Evolutionary conservation across 2,329 filamentous ascomycete species (phyloP).

Genomic region (Pyrenophora tritici-repentis): DNA sequence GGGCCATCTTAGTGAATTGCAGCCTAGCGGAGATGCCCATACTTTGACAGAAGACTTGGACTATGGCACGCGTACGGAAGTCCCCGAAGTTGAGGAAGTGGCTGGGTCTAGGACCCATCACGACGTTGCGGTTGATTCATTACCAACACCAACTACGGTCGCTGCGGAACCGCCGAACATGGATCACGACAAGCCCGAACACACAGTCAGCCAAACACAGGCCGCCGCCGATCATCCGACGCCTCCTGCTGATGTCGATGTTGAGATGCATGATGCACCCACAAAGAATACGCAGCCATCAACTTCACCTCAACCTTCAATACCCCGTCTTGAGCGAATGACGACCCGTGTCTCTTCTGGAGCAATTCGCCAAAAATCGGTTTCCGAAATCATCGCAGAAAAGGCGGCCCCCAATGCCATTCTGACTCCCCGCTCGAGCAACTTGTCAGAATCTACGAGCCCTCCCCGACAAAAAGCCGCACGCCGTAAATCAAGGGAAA

Average conservation of each 20-base stretch:
- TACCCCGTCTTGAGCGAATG: slow-evolving; percentile 57
- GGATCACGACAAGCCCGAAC: slow-evolving; percentile 31
- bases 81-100: slow-evolving; percentile 9
- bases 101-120: slow-evolving; percentile 17
- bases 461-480: slow-evolving; percentile 29
- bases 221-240: slow-evolving; percentile 38
- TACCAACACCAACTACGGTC: slow-evolving; percentile 45
- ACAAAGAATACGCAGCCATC: slow-evolving; percentile 8
- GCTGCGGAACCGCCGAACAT: slow-evolving; percentile 37
- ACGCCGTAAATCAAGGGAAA: slow-evolving; percentile 60
- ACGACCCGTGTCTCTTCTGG: slow-evolving; percentile 73
- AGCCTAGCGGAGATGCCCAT: slow-evolving; percentile 10
- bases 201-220: slow-evolving; percentile 10
- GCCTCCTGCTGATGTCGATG: slow-evolving; percentile 42
- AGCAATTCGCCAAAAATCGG: slow-evolving; percentile 71
- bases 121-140: slow-evolving; percentile 37
- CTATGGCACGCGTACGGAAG: slow-evolving; percentile 18
- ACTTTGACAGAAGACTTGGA: slow-evolving; percentile 35
- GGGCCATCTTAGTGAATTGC: slow-evolving; percentile 28
- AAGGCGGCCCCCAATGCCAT: slow-evolving; percentile 54
- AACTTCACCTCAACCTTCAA: slow-evolving; percentile 30
- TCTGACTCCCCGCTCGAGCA: slow-evolving; percentile 45
- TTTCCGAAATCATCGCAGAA: slow-evolving; percentile 72
- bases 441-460: slow-evolving; percentile 32
- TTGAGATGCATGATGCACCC: slow-evolving; percentile 41